Evolutionary conservation across 2,329 filamentous ascomycete species (phyloP), one percentile per base, ranked within the genome.

Genomic region (Penicillium sp.): DNA sequence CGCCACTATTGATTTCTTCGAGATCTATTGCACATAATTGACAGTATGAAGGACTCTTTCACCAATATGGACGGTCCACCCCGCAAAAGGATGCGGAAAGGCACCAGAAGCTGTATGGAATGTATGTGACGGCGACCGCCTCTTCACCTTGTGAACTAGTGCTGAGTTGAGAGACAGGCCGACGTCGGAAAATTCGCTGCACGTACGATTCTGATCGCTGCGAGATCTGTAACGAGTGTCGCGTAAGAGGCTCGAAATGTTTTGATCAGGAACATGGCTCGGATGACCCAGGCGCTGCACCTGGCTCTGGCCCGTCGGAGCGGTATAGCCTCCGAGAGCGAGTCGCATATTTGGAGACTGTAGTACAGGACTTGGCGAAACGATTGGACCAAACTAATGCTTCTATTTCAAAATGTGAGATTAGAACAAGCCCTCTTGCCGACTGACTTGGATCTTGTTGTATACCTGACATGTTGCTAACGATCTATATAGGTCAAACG

Each of bases 41-140:
- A 49, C 3, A 40, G 7, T 20, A 35, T 40, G 18, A 66, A 69
- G 65, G 58, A 58, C 26, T 47, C 54, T 25, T 67, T 52, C 65
- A 58, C 45, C 55, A 61, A 74, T 45, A 49, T 51, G 9, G 65
- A 71, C 44, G 73, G 64, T 1, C 73, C 69, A 2, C 65, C 72
- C n/a, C 69, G 69, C 31, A 77, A 76, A 63, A 76, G 69, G 57
- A 76, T 77, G 73, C 65, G 75, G 43, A 77, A 77, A 43, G 75
- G 75, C 20, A 77, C 75, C 22, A 75, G 72, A 56, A 76, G 74
- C 56, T 77, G 75, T 61, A 62, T 66, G 47, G 74, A 77, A 65
- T 77, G 75, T 72, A 65, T 45, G 65, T 54, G 33, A 31, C 23
- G n/a, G 23, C 6, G 20, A 40, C 11, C 37, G 5, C 18, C 37